phyloP scores from a whole-genome alignment of 495 filamentous ascomycete genomes.

The Xylaria nigripes region DNA sequence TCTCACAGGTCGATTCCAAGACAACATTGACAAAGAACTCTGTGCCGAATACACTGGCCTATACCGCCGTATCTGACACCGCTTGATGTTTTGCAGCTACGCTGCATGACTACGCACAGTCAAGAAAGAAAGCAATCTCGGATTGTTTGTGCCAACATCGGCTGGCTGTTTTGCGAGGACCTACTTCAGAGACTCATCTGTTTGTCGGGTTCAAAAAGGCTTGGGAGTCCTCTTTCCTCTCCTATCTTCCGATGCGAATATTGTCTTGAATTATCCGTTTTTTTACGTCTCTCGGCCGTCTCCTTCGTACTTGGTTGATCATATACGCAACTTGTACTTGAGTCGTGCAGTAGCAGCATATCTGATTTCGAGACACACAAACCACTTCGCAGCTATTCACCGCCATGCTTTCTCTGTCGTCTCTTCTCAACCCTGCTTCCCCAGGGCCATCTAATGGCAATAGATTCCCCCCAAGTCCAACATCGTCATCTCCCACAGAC shows the following conservation, averaged over 20 bases:
- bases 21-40: conserved; percentile 35
- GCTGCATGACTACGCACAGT: conserved; percentile 33
- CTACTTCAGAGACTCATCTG: conserved; percentile 22
- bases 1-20: conserved; percentile 39
- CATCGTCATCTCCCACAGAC: conserved; percentile 22
- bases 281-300: conserved; percentile 14
- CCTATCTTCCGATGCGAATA: conserved; percentile 25
- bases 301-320: conserved; percentile 8
- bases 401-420: conserved; percentile 48
- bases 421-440: conserved; percentile 54
- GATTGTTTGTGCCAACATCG: conserved; percentile 33
- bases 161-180: conserved; percentile 24
- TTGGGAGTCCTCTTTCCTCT: conserved; percentile 21
- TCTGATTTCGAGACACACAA: conserved; percentile 25
- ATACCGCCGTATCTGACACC: conserved; percentile 27
- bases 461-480: conserved; percentile 24
- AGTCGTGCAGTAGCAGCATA: conserved; percentile 20
- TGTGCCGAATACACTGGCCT: conserved; percentile 35
- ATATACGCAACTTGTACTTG: conserved; percentile 19
- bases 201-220: conserved; percentile 28
- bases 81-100: conserved; percentile 28
- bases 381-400: conserved; percentile 20
- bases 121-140: conserved; percentile 30
- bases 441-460: conserved; percentile 24
- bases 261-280: conserved; percentile 25